Conservation (phyloP, 495 filamentous ascomycete genomes). For the Aspergillus affinis region DNA sequence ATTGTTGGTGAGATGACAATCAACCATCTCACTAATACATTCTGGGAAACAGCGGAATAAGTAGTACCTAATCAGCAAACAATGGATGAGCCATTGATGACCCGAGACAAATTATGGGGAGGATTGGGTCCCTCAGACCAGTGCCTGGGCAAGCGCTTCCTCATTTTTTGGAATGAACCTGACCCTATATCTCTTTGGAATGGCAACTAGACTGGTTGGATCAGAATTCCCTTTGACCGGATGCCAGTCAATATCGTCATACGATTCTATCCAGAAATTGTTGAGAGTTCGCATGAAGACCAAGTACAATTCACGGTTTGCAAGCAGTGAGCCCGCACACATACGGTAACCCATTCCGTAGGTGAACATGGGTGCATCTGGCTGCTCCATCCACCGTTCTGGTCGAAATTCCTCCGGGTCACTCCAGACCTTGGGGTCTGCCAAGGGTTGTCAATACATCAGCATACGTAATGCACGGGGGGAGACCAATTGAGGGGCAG, state of each 20-base stretch:
- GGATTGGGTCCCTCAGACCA: conserved; percentile 20
- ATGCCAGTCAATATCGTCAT: conserved; percentile 51
- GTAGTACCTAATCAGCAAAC: no score
- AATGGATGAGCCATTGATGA: neutral
- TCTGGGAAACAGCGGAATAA: neutral
- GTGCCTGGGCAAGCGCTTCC: conserved; percentile 32
- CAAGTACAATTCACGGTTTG: conserved; percentile 65
- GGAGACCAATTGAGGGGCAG: conserved; percentile 4
- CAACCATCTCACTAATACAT: neutral
- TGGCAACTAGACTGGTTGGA: conserved; percentile 57
- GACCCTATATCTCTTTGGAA: conserved; percentile 55
- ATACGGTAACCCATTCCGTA: conserved; percentile 66
- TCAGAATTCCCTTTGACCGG: conserved; percentile 56
- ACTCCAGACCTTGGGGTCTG: conserved; percentile 56
- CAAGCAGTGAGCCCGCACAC: conserved; percentile 63
- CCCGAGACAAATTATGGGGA: neutral
- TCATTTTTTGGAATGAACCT: conserved; percentile 54
- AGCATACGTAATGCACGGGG: neutral
- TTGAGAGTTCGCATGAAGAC: conserved; percentile 61
- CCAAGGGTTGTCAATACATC: neutral
- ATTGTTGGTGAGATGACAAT: no score
- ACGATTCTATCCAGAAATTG: conserved; percentile 55
- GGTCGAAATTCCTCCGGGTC: conserved; percentile 60
- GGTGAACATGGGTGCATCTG: conserved; percentile 60
- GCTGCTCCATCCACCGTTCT: conserved; percentile 62